Evolutionary conservation across 2,329 filamentous ascomycete genomes (phyloP), one percentile per base, ranked within the genome.

Genomic region (Aureobasidium sp.): DNA sequence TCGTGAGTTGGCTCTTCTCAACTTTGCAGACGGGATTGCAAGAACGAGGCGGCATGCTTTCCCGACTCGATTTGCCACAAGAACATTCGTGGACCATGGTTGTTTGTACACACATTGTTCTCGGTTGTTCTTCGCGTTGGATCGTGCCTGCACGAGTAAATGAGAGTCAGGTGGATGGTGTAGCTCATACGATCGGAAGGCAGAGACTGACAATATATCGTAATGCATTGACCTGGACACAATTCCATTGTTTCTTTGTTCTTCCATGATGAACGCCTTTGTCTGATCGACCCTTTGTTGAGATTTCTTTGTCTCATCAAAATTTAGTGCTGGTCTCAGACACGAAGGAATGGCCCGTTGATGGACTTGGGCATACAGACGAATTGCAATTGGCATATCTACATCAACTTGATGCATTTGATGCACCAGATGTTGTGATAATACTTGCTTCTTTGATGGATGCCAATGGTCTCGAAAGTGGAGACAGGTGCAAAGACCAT

Each of bases 221-320:
- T 0, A 19, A 15, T 15, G 3, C 1, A 2, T 11, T 2, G 0
- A 1, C 24, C 3, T 22, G 3, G 8, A n/a, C 12, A 48, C 6
- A n/a, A 29, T n/a, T 1, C 0, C 5, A 15, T 48, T 48, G 24
- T 8, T 5, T 48, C 45, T 31, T 48, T 48, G 45, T 48, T 27
- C 3, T 9, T 8, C 8, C 5, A 7, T 8, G 15, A 48, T 6
- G n/a, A 48, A 9, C 5, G 1, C 17, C 31, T n/a, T 24, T 48
- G 15, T 31, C 45, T 48, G 17, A 33, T 48, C 7, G 3, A 6
- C 19, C n/a, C 12, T 48, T 48, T 48, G 24, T 48, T 15, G 15
- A 11, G 7, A 5, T 11, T 48, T 22, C 45, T 31, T 48, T 27
- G 24, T 48, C 27, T 17, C 6, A 1, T 3, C 9, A 6, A 14